A percentile compares a stretch with the other conserved stretches of the same genome.
These are phyloP conservation scores for Rheum nobile DNA, from an alignment of 148 eudicot genomes.

Conservation along the genomic window DNA sequence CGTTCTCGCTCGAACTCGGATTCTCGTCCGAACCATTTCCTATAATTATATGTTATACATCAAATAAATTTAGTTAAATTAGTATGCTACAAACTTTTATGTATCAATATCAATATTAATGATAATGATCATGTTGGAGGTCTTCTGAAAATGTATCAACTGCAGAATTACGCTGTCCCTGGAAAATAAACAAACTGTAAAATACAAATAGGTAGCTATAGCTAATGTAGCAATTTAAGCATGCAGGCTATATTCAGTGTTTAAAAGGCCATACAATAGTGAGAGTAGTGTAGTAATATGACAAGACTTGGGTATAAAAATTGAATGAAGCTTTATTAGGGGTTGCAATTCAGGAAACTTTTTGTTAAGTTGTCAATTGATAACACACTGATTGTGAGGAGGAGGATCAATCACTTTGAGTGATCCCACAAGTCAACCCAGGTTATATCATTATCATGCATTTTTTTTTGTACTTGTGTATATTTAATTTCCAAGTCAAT, in stretches of 20 bases:
- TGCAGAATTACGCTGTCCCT: background rate
- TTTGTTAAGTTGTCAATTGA: conserved; percentile 1
- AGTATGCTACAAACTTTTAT: background rate
- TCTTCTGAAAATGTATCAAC: background rate
- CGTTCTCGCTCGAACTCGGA: no score
- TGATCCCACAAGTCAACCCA: background rate
- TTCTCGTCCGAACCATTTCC: no score
- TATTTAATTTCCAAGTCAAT: background rate
- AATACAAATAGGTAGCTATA: background rate
- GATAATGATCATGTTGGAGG: background rate
- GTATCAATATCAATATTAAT: background rate
- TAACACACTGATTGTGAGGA: conserved; percentile 6
- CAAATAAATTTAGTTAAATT: background rate
- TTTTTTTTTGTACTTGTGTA: background rate
- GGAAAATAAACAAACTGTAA: background rate
- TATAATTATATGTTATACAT: no score
- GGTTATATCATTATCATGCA: background rate
- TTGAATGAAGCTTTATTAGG: background rate
- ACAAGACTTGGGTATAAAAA: background rate
- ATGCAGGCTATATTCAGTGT: conserved; percentile 1
- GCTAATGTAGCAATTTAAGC: background rate
- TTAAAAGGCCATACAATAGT: background rate
- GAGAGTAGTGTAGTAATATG: background rate
- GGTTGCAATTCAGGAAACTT: background rate
- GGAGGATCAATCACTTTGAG: background rate